These are phyloP conservation scores for Candolleomyces eurysporus DNA, from an alignment of 768 basidiomycete genomes.

Conservation along the genomic window DNA sequence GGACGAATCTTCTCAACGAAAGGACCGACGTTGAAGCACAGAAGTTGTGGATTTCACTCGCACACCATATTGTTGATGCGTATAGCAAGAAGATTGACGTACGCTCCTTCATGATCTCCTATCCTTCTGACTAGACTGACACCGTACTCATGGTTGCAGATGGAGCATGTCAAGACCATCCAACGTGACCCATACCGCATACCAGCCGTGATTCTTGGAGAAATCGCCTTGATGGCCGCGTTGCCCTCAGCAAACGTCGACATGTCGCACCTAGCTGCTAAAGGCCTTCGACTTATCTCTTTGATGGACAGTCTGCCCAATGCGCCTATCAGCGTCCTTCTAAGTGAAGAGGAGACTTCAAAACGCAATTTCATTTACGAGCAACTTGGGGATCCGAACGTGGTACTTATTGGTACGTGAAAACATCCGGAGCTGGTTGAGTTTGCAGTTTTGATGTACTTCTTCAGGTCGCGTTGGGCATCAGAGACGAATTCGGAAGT, in stretches of 20 bases:
- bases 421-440: conserved; percentile 7
- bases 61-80: conserved; percentile 57
- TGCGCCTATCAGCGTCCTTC: conserved; percentile 47
- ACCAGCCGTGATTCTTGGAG: conserved; percentile 63
- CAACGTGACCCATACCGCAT: conserved; percentile 53
- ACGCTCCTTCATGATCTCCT: conserved; percentile 13
- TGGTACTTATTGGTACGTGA: conserved; percentile 63
- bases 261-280: conserved; percentile 67
- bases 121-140: background rate
- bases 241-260: conserved; percentile 67
- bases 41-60: conserved; percentile 65
- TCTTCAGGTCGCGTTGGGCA: conserved; percentile 66
- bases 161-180: conserved; percentile 43
- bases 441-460: background rate
- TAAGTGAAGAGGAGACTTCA: conserved; percentile 60
- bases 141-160: conserved; percentile 22
- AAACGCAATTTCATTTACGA: conserved; percentile 76
- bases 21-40: conserved; percentile 61
- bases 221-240: conserved; percentile 71
- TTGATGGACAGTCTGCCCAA: conserved; percentile 63
- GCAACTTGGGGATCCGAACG: conserved; percentile 73
- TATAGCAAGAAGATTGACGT: conserved; percentile 52
- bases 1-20: conserved; percentile 56
- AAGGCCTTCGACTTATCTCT: conserved; percentile 65
- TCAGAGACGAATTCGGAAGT: conserved; percentile 76